These are phyloP conservation scores for Pouteria campechiana DNA, from an alignment of 179 eudicot species.

Conservation along the genomic window DNA sequence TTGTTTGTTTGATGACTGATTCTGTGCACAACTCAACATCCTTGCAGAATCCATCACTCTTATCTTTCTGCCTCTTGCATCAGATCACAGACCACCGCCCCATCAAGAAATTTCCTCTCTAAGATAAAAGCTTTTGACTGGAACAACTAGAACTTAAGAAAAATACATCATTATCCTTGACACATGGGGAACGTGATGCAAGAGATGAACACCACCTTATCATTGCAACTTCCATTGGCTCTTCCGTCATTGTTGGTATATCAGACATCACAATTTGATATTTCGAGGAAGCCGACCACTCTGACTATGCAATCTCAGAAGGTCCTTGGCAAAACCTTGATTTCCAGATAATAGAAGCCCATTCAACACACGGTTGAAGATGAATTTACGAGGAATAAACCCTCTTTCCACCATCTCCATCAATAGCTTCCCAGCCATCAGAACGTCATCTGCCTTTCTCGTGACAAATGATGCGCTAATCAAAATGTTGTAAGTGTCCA, in stretches of 20 bases:
- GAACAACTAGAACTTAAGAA: too few species aligned
- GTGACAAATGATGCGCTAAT: constrained; percentile 69
- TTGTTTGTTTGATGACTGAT: too few species aligned
- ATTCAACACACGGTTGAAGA: constrained; percentile 64
- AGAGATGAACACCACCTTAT: too few species aligned
- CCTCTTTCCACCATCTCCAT: constrained; percentile 83
- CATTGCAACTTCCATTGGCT: too few species aligned
- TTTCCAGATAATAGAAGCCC: constrained; percentile 85
- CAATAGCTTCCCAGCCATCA: constrained; percentile 75
- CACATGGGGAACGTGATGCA: too few species aligned
- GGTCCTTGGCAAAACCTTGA: constrained; percentile 77
- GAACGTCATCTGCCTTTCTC: constrained; percentile 68
- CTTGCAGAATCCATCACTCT: too few species aligned
- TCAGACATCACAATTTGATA: constrained; percentile 41
- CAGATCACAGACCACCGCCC: too few species aligned
- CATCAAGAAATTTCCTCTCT: too few species aligned
- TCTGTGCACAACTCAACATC: too few species aligned
- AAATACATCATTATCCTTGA: too few species aligned
- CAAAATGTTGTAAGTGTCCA: constrained; percentile 82
- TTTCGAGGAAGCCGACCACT: constrained; percentile 57
- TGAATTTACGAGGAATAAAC: constrained; percentile 59
- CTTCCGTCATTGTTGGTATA: not conserved
- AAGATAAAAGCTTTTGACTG: too few species aligned
- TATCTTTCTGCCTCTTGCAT: too few species aligned
- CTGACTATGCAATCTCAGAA: constrained; percentile 63